Evolutionary conservation across 2,329 filamentous ascomycete genomes (phyloP), one percentile per base, ranked within the genome.

Genomic region (Gnomoniopsis sp.): DNA sequence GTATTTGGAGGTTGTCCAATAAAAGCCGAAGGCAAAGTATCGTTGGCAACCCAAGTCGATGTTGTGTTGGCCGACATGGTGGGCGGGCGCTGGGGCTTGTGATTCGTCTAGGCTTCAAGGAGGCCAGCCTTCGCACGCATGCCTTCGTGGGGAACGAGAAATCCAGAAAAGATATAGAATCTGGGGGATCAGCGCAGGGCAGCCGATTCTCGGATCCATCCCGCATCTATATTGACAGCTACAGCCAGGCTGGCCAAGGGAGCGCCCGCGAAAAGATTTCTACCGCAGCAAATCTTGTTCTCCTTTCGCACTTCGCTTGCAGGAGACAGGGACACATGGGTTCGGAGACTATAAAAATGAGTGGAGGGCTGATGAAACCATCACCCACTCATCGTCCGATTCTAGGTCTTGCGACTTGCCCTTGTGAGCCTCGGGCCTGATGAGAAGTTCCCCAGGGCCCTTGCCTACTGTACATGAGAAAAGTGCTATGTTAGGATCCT

Each of bases 1-100:
- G 55, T 60, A 7, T 57, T 60, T 6, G 58, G 58, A 14, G 58
- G 58, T 62, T 70, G 14, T 64, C 65, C 43, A 23, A 55, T 47
- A 41, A 33, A 12, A 15, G 53, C 53, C 36, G 53, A 55, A 8
- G 33, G 26, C 22, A 36, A 19, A 26, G 38, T 55, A 26, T 55
- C 26, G 26, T 41, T 14, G 44, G 53, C 43, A 17, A 48, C 44
- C 53, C 53, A 55, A 10, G 53, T 3, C 36, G 17, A 23, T 6
- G 53, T 55, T 4, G 53, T 34, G 53, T 41, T 55, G 53, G 44
- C n/a, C 53, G 53, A 55, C 53, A 55, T 55, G 6, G 30, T 33
- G 41, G 26, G 19, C 43, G 11, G 11, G 19, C 19, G 43, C 43
- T 46, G n/a, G 36, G 36, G 10, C 26, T 34, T 7, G 23, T 21